Conservation (phyloP, 2,329 filamentous ascomycete species). For the Whalleya microplaca region DNA sequence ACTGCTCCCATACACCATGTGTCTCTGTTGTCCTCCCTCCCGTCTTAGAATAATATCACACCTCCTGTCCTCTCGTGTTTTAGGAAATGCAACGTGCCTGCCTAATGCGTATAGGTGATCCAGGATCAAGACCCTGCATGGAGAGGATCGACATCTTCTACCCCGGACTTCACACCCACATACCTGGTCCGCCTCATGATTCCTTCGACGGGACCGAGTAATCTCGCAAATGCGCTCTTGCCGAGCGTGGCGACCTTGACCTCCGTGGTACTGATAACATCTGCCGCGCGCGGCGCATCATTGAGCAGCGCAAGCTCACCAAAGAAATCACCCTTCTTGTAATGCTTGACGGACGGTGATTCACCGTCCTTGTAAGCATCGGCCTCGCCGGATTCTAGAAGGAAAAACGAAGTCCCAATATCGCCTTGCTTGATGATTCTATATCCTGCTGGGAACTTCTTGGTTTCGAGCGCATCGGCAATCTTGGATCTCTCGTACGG, state of each 20-base stretch:
- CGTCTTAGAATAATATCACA: not conserved
- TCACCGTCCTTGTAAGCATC: conserved; percentile 81
- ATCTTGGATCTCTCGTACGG: conserved; percentile 97
- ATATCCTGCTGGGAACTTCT: conserved; percentile 79
- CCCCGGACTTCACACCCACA: conserved; percentile 61
- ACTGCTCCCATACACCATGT: conserved; percentile 13
- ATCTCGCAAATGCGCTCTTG: conserved; percentile 91
- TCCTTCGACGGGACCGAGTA: conserved; percentile 89
- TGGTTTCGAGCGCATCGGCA: conserved; percentile 90
- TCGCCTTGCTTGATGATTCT: conserved; percentile 91
- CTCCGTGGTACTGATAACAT: conserved; percentile 79
- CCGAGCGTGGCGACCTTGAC: conserved; percentile 92
- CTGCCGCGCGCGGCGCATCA: conserved; percentile 90
- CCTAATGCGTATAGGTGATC: conserved; percentile 2
- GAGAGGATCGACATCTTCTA: conserved; percentile 71
- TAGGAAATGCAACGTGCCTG: conserved; percentile 1
- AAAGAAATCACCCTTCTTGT: conserved; percentile 94
- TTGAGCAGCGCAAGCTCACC: conserved; percentile 93
- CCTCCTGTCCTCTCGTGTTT: conserved; percentile 11
- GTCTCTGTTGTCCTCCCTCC: conserved; percentile 13
- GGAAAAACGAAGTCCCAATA: conserved; percentile 87
- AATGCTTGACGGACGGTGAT: conserved; percentile 73
- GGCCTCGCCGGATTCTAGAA: conserved; percentile 85
- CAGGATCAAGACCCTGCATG: conserved; percentile 44
- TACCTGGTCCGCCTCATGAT: conserved; percentile 85